Conservation (phyloP, 2,329 filamentous ascomycete genomes). For the Colletotrichum lini region DNA sequence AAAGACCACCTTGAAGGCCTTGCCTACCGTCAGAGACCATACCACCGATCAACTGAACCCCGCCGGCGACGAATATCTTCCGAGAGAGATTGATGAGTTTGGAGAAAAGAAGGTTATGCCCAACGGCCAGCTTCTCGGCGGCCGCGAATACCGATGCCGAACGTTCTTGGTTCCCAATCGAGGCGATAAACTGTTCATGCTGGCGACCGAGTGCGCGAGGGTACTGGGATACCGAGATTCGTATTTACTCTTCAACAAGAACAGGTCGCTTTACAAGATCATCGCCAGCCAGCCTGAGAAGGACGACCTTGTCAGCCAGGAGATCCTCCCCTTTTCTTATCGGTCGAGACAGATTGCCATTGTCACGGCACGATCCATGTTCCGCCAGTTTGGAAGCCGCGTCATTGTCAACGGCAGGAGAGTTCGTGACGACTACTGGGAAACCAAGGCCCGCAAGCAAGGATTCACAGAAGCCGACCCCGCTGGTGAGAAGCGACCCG, state of each 20-base stretch:
- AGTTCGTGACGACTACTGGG: constrained; percentile 99
- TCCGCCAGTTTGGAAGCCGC: constrained; percentile 95
- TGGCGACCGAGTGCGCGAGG: constrained; percentile 96
- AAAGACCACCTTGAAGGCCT: constrained; percentile 89
- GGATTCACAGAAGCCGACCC: constrained; percentile 98
- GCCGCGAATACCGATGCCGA: constrained; percentile 90
- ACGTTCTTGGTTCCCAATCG: constrained; percentile 94
- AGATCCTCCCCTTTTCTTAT: constrained; percentile 97
- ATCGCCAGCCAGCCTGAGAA: constrained; percentile 97
- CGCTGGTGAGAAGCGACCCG: constrained; percentile 95
- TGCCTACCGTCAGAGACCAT: constrained; percentile 96
- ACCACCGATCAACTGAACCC: constrained; percentile 94
- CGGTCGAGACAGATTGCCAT: constrained; percentile 98
- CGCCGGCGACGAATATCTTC: constrained; percentile 93
- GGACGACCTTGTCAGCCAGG: constrained; percentile 94
- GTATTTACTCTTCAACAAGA: constrained; percentile 99
- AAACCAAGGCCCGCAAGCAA: constrained; percentile 95
- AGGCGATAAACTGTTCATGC: constrained; percentile 96
- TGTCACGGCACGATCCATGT: constrained; percentile 98
- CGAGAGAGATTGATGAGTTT: constrained; percentile 91
- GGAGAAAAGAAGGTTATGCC: constrained; percentile 94
- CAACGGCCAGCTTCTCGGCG: constrained; percentile 85
- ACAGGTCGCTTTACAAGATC: constrained; percentile 96
- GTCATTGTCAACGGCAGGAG: constrained; percentile 91
- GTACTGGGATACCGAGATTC: constrained; percentile 96